Conservation (phyloP, 225 moss, liverwort and hornwort genomes). For the Pleurozium schreberi region DNA sequence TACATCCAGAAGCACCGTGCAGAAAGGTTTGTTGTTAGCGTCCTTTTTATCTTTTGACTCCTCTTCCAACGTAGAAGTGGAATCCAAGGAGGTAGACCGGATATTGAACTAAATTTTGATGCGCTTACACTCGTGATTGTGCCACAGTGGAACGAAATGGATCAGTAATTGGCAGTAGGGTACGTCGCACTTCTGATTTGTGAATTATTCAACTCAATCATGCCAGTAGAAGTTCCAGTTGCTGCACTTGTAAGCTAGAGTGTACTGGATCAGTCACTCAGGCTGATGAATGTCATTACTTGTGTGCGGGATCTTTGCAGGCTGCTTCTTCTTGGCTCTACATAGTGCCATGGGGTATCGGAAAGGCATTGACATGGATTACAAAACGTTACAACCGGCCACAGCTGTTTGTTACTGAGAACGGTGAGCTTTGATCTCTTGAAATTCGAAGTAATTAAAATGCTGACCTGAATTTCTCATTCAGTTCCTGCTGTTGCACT, state of each 20-base stretch:
- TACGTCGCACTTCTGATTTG: neutral
- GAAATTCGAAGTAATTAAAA: neutral
- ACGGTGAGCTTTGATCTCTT: slow-evolving; percentile 10
- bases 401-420: slow-evolving; percentile 32
- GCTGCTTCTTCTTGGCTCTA: slow-evolving; percentile 45
- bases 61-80: neutral
- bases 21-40: neutral
- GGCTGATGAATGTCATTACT: neutral
- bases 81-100: neutral
- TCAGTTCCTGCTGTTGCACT: neutral
- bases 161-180: slow-evolving; percentile 4
- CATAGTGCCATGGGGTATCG: slow-evolving; percentile 46
- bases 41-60: neutral
- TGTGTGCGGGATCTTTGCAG: slow-evolving; percentile 8
- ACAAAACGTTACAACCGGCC: slow-evolving; percentile 28
- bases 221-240: neutral
- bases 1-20: neutral
- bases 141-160: slow-evolving; percentile 22
- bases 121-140: neutral
- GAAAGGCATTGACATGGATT: slow-evolving; percentile 23
- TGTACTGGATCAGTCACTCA: neutral
- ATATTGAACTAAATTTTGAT: neutral
- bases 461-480: neutral
- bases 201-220: neutral
- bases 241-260: neutral